Evolutionary conservation across 768 basidiomycete genomes (phyloP).

Genomic region (Phlebiopsis flavidoalba): DNA sequence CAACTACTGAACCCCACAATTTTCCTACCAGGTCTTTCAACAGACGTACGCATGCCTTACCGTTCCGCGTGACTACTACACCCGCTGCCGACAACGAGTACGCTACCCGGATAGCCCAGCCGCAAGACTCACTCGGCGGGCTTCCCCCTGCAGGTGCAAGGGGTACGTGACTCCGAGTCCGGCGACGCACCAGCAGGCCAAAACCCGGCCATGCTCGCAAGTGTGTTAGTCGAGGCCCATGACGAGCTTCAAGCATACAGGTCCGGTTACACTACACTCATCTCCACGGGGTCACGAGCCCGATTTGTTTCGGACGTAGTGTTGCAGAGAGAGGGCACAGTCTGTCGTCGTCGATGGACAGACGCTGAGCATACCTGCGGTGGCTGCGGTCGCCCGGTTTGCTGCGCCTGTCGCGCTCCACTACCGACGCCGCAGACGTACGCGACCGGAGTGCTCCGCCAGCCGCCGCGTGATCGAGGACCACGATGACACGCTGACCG

Average conservation of each 20-base stretch:
- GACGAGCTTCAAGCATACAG: conserved; percentile 61
- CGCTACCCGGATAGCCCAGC: conserved; percentile 3
- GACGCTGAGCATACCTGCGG: conserved; percentile 67
- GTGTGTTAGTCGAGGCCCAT: conserved; percentile 54
- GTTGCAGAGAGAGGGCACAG: conserved; percentile 56
- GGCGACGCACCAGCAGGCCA: not conserved
- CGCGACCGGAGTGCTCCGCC: conserved; percentile 51
- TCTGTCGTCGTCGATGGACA: conserved; percentile 65
- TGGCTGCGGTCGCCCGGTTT: conserved; percentile 72
- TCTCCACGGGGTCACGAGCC: not conserved
- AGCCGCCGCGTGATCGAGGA: conserved; percentile 59
- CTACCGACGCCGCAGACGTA: conserved; percentile 42
- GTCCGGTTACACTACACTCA: conserved; percentile 35
- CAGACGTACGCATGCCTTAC: conserved; percentile 6
- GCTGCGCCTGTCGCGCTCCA: conserved; percentile 44
- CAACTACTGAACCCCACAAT: not conserved
- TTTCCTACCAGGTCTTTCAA: not conserved
- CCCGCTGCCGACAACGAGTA: not conserved
- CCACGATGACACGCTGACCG: conserved; percentile 62
- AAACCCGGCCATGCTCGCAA: conserved; percentile 38
- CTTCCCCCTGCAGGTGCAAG: not conserved
- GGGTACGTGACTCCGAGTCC: not conserved
- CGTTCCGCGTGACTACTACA: conserved; percentile 5
- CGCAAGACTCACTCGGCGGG: conserved; percentile 4
- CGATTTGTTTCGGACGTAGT: not conserved